Evolutionary conservation across 495 filamentous ascomycete species (phyloP), one percentile per base, ranked within the genome.

Genomic region (Sporormia fimetaria): DNA sequence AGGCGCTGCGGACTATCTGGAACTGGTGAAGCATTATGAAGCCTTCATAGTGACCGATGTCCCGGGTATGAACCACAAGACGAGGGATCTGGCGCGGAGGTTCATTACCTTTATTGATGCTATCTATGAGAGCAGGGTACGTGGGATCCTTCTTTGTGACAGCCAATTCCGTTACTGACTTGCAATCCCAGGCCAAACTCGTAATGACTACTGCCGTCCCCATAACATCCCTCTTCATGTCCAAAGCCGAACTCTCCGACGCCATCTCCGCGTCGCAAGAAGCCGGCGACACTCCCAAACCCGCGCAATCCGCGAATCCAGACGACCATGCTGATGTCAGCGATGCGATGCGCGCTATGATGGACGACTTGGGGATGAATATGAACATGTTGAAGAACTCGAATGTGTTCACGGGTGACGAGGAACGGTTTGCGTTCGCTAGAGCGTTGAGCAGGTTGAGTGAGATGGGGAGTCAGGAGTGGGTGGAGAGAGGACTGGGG

Each of bases 51-150:
- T 98, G 21, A 92, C 85, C 1, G 81, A 87, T 25, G 77, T 98
- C 0, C 92, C 90, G 0, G 82, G 81, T 4, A 96, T 98, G 90
- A 88, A 75, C 11, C 73, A 81, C 42, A 73, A 71, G 21, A 71
- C 83, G 55, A 74, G 90, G n/a, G 90, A 98, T 67, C 69, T 92
- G 9, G 90, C 92, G 1, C 65, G 90, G 30, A 66, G 90, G 14
- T 96, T 98, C 59, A 96, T 98, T 50, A 98, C 90, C 0, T 94
- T 98, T 51, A 81, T 98, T 36, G 90, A 98, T 60, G 87, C 90
- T 7, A 79, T 90, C 21, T 98, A 98, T 63, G 90, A 85, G 50
- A 75, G 69, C 47, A 63, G 70, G 52, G 75, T 77, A 62, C 23
- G 65, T 60, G 10, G 20, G 3, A 22, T 41, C 34, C 7, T 32